Percentiles rank a stretch among this genome's conserved stretches.
phyloP scores from a whole-genome alignment of 2,329 filamentous ascomycete species.

The Botrytis tulipae region DNA sequence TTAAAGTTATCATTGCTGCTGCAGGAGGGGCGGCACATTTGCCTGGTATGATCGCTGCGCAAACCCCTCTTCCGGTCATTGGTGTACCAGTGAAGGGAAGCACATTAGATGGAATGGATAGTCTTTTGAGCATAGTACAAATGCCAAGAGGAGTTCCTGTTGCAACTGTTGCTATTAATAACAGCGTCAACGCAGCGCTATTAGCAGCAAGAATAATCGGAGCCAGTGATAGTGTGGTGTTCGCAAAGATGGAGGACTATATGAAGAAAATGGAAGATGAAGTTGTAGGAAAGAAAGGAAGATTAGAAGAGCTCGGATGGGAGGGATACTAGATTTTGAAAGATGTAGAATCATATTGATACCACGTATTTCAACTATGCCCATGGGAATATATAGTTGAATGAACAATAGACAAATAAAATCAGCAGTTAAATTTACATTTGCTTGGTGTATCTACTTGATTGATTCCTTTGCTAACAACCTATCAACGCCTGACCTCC shows the following conservation, averaged over 20 bases:
- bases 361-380: not conserved
- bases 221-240: conserved; percentile 53
- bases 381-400: not conserved
- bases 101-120: conserved; percentile 58
- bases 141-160: conserved; percentile 74
- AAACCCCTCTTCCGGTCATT: conserved; percentile 61
- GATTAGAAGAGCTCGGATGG: conserved; percentile 55
- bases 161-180: conserved; percentile 77
- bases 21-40: conserved; percentile 66
- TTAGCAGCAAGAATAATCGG: conserved; percentile 69
- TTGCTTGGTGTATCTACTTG: not conserved
- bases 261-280: conserved; percentile 63
- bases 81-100: conserved; percentile 76
- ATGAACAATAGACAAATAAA: not conserved
- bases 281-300: conserved; percentile 60
- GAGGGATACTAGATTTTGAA: conserved; percentile 46
- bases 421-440: not conserved
- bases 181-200: conserved; percentile 73
- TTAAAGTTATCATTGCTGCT: conserved; percentile 48
- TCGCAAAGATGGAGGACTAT: conserved; percentile 58
- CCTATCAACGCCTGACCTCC: conserved; percentile 8
- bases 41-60: conserved; percentile 22
- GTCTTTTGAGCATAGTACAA: conserved; percentile 69
- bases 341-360: not conserved
- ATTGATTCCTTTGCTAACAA: conserved; percentile 2